Conservation (phyloP, 106 monocot species). For the Ottelia alismoides region DNA sequence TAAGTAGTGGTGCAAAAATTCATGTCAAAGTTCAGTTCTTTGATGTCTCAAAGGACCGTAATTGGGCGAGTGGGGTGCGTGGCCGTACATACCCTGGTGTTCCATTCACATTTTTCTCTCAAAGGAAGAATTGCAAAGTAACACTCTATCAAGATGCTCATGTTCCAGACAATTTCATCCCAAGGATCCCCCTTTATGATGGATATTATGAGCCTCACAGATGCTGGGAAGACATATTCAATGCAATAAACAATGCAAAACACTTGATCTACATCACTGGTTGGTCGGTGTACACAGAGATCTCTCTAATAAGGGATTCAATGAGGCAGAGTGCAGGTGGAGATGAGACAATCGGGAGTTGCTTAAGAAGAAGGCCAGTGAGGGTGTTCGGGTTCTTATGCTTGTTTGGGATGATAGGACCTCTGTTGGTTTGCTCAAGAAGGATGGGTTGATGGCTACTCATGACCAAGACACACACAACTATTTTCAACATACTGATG, state of each 20-base stretch:
- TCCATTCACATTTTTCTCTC: conserved; percentile 21
- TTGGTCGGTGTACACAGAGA: conserved; percentile 37
- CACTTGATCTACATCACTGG: conserved; percentile 30
- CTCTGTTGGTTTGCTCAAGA: conserved; percentile 21
- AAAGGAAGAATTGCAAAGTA: conserved; percentile 14
- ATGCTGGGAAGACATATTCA: conserved; percentile 38
- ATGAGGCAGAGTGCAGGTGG: no score
- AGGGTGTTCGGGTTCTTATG: conserved; percentile 31
- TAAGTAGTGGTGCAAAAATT: conserved; percentile 24
- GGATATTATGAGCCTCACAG: conserved; percentile 16
- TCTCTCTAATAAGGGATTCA: conserved; percentile 21
- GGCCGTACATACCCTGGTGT: conserved; percentile 9
- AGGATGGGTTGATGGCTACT: conserved; percentile 5
- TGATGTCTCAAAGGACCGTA: conserved; percentile 28
- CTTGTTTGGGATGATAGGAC: conserved; percentile 43
- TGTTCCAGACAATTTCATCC: conserved; percentile 11
- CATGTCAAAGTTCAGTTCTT: conserved; percentile 46
- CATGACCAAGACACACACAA: conserved; percentile 31
- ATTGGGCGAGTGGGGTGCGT: conserved; percentile 32
- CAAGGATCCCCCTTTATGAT: conserved; percentile 12
- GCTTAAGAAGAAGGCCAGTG: conserved; percentile 27
- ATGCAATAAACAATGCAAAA: conserved; percentile 20
- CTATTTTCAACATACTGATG: conserved; percentile 23
- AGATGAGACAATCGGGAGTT: conserved; percentile 24
- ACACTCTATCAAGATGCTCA: conserved; percentile 30